Percentiles rank a stretch among this genome's conserved stretches.
These are phyloP conservation scores for Zygosaccharomyces pseudobailii DNA, from an alignment of 1,139 yeast species.

Conservation along the genomic window DNA sequence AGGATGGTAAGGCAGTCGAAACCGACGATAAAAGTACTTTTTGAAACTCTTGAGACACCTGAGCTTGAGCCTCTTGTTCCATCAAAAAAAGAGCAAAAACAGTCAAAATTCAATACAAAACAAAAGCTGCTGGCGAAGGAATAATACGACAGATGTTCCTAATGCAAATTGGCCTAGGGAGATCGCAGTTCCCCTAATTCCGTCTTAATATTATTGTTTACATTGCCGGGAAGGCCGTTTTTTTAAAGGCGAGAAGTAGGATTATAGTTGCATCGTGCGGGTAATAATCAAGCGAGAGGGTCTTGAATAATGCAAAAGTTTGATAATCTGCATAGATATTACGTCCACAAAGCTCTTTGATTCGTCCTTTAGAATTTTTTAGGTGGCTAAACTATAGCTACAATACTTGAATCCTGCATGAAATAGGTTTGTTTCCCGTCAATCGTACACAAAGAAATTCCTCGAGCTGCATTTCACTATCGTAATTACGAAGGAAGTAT, in stretches of 20 bases:
- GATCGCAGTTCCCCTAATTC: too few species aligned
- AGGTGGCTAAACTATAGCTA: too few species aligned
- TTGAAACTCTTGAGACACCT: slow-evolving; percentile 29
- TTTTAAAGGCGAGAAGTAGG: background rate
- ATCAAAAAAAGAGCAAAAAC: slow-evolving; percentile 10
- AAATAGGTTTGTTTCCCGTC: too few species aligned
- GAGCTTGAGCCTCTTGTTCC: slow-evolving; percentile 28
- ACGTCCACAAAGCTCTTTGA: too few species aligned
- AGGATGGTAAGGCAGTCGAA: slow-evolving; percentile 12
- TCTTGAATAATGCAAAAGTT: background rate
- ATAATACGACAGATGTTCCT: background rate
- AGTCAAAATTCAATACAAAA: background rate
- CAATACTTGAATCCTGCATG: too few species aligned
- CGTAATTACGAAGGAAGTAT: too few species aligned
- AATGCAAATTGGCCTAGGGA: background rate
- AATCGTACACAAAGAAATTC: too few species aligned
- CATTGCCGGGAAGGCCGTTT: background rate
- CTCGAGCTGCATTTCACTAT: too few species aligned
- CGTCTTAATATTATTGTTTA: background rate
- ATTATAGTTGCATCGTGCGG: background rate
- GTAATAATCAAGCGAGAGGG: background rate
- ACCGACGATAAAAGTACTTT: slow-evolving; percentile 25
- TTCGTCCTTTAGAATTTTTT: too few species aligned
- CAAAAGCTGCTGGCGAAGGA: background rate
- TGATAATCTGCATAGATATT: background rate